Percentiles rank a stretch among this genome's conserved stretches.
phyloP scores from a whole-genome alignment of 306 rosid genomes.

The Vicia sativa region DNA sequence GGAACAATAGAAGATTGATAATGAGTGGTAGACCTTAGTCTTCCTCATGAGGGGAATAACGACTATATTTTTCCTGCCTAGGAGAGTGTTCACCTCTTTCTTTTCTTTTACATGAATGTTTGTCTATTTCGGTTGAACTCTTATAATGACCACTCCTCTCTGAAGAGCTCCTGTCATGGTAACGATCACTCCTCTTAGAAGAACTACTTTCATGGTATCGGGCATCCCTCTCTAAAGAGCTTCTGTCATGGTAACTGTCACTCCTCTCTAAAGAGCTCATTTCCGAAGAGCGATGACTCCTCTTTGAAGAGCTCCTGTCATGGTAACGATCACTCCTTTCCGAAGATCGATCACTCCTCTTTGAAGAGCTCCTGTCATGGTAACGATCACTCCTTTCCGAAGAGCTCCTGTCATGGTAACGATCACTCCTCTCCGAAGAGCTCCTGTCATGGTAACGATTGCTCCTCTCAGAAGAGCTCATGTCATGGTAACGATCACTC shows the following conservation, averaged over 20 bases:
- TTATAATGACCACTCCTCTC: slow-evolving; percentile 45
- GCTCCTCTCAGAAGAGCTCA: slow-evolving; percentile 41
- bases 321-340: slow-evolving; percentile 31
- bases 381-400: slow-evolving; percentile 40
- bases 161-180: slow-evolving; percentile 20
- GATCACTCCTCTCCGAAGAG: slow-evolving; percentile 40
- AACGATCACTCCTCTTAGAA: slow-evolving; percentile 33
- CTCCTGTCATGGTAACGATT: slow-evolving; percentile 24
- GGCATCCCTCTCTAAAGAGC: slow-evolving; percentile 41
- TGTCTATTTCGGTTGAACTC: slow-evolving; percentile 40
- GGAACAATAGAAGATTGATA: not conserved
- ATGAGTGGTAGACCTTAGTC: slow-evolving; percentile 37
- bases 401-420: slow-evolving; percentile 23
- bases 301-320: not conserved
- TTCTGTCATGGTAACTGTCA: not conserved
- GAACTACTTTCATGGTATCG: slow-evolving; percentile 32
- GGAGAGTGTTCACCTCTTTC: slow-evolving; percentile 52
- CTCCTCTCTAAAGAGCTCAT: not conserved
- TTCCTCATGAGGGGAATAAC: slow-evolving; percentile 42
- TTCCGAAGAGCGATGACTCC: not conserved
- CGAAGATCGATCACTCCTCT: not conserved
- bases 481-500: slow-evolving; percentile 9
- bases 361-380: not conserved
- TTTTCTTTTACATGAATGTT: slow-evolving; percentile 46
- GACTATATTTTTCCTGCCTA: slow-evolving; percentile 43